These are phyloP conservation scores for Venustampulla echinocandica DNA, from an alignment of 495 filamentous ascomycete genomes.

Conservation along the genomic window DNA sequence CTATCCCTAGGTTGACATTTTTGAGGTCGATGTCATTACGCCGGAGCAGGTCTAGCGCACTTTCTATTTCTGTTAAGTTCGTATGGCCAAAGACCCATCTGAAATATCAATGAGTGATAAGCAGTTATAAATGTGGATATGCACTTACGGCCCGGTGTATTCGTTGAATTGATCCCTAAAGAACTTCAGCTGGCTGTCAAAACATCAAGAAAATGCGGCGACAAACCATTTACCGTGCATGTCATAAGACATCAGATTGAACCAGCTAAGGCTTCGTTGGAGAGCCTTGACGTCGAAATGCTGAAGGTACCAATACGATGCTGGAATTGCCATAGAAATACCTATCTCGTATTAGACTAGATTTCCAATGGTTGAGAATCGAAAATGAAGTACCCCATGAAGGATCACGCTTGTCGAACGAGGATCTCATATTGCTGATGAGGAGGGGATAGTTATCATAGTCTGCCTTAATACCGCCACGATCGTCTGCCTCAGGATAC, in stretches of 20 bases:
- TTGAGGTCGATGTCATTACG: neutral
- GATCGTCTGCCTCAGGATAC: slow-evolving; percentile 42
- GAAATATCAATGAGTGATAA: neutral
- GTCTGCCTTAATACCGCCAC: slow-evolving; percentile 35
- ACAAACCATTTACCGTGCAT: slow-evolving; percentile 28
- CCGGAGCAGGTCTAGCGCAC: slow-evolving; percentile 29
- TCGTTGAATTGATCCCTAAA: slow-evolving; percentile 27
- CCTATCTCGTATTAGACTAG: too few relatives aligned
- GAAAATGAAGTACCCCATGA: too few relatives aligned
- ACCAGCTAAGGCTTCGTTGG: slow-evolving; percentile 32
- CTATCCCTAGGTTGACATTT: slow-evolving; percentile 40
- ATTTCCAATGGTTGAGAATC: too few relatives aligned
- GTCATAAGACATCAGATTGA: slow-evolving; percentile 50
- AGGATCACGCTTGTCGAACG: neutral
- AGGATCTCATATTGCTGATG: neutral
- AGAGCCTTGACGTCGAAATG: slow-evolving; percentile 35
- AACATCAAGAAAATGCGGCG: slow-evolving; percentile 10
- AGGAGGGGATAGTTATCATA: slow-evolving; percentile 23
- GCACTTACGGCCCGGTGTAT: neutral
- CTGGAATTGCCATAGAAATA: slow-evolving; percentile 30
- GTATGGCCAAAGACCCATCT: slow-evolving; percentile 32
- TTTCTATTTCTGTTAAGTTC: slow-evolving; percentile 27
- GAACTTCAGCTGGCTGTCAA: slow-evolving; percentile 41
- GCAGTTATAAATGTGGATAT: neutral
- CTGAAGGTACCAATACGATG: slow-evolving; percentile 45